Evolutionary conservation across 306 rosid species (phyloP).

Genomic region (Cucumis sativus): Cucumber_9930_V3 NC_026655.2:30817001-30817500

Average conservation of each 20-base stretch:
- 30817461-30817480: too few species aligned
- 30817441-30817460: too few species aligned
- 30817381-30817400: too few species aligned
- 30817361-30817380: too few species aligned
- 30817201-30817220: not conserved
- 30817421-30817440: too few species aligned
- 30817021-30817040: too few species aligned
- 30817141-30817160: accelerated
- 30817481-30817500: too few species aligned
- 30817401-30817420: too few species aligned
- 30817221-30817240: not conserved
- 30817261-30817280: not conserved
- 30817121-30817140: accelerated
- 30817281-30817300: not conserved
- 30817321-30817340: not conserved
- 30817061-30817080: not conserved
- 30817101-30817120: not conserved
- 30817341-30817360: too few species aligned
- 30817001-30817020: too few species aligned
- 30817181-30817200: not conserved
- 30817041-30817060: too few species aligned
- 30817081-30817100: too few species aligned
- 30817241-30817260: not conserved
- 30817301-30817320: not conserved
- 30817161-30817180: not conserved